Conservation (phyloP, 192 early-diverging fungal species). For the Rhizophagus clarus region DNA sequence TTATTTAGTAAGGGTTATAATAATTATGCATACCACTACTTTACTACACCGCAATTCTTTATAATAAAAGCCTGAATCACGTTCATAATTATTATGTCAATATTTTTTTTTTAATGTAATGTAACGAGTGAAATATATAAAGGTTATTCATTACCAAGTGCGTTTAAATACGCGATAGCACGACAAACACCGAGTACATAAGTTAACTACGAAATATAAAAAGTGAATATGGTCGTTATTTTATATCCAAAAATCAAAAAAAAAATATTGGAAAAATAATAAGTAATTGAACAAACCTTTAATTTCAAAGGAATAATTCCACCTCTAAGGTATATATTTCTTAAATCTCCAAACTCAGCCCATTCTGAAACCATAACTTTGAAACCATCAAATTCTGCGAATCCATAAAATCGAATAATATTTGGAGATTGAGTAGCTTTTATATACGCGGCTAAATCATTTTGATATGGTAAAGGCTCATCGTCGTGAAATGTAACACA, state of each 20-base stretch:
- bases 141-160: neutral
- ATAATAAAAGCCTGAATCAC: neutral
- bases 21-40: constrained; percentile 4
- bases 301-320: neutral
- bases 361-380: constrained; percentile 21
- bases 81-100: no score
- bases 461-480: no score
- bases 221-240: no score
- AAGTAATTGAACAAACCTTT: no score
- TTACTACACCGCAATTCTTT: constrained; percentile 24
- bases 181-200: constrained; percentile 18
- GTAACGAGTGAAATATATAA: no score
- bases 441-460: neutral
- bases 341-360: constrained; percentile 16
- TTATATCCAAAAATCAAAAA: no score
- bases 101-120: no score
- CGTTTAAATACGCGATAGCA: constrained; percentile 20
- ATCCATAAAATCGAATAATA: constrained; percentile 24
- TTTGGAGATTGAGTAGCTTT: neutral
- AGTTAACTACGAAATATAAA: no score
- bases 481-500: neutral
- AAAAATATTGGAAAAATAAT: no score
- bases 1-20: no score
- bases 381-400: neutral
- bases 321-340: neutral